Evolutionary conservation across 495 filamentous ascomycete species (phyloP), one percentile per base, ranked within the genome.

Genomic region (Schizothecium vesticola): DNA sequence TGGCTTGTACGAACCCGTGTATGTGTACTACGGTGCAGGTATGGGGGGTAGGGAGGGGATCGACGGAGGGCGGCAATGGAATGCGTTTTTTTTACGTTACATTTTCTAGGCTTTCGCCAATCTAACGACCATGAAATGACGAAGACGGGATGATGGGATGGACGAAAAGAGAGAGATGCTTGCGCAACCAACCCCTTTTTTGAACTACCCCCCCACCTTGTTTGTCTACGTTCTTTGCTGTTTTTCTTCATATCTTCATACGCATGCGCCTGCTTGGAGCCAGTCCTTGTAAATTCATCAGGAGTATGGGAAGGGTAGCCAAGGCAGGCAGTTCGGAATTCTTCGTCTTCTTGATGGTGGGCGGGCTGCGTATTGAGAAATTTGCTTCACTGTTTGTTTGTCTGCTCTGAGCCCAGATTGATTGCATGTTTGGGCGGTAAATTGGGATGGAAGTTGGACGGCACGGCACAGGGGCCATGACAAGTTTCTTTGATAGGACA

Each of bases 51-150:
- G 43, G 43, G 19, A n/a, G 43, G 31, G 43, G 43, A 19, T 51
- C 43, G 31, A 33, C 31, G 31, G 31, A 13, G 10, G 43, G 43
- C 43, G 43, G 43, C 43, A 51, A 51, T 51, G 43, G 19, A 51
- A 64, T 64, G 62, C 23, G 6, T 59, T 13, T 19, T 11, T 59
- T 19, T 28, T 26, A 9, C 58, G 22, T 55, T 21, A 23, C 13
- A 19, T 25, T 64, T 23, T 43, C 23, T 13, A 11, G 23, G 62
- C 29, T 33, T 63, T 19, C 7, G 16, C 23, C 26, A 43, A 22
- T 51, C 13, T 67, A 61, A 60, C 65, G 58, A 61, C 56, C 51
- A 51, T 58, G 28, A 67, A 51, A 60, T 60, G 31, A 51, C 33
- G 65, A 31, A 61, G 24, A 60, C 23, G 65, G 58, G 43, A 51